Conservation (phyloP, 2,329 filamentous ascomycete species). For the Sporothrix phasma region DNA sequence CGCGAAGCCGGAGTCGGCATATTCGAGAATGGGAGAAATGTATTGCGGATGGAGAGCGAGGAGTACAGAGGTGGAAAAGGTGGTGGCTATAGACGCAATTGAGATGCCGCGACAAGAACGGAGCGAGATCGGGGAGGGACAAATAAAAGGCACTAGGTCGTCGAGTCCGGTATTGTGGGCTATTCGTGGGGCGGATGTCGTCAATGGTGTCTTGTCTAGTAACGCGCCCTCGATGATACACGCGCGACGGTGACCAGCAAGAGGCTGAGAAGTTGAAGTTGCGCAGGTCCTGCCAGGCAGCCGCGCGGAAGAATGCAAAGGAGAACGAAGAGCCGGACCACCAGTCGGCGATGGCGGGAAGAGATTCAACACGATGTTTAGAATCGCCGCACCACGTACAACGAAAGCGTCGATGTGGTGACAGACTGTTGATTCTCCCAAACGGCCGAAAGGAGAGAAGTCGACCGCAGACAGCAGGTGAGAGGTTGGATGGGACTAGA, state of each 20-base stretch:
- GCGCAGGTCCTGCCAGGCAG: neutral
- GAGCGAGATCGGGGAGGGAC: neutral
- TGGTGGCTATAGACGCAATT: neutral
- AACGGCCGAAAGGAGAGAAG: neutral
- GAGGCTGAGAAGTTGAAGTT: neutral
- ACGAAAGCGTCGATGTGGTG: no score
- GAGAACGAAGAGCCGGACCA: neutral
- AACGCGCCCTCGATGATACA: neutral
- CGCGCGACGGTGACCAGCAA: neutral
- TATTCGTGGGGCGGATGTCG: neutral
- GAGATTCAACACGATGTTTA: neutral
- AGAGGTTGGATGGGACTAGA: neutral
- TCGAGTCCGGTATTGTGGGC: neutral
- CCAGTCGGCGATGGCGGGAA: neutral
- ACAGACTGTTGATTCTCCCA: neutral
- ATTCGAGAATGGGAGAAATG: neutral
- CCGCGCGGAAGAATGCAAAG: neutral
- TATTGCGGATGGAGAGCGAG: neutral
- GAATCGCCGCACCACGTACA: no score
- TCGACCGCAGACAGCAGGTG: neutral
- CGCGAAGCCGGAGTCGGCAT: conserved; percentile 22
- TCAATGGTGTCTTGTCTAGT: neutral
- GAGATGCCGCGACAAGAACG: neutral
- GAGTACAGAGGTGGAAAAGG: neutral
- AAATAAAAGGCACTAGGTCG: neutral